A percentile compares a stretch with the other conserved stretches of the same genome.
phyloP scores from a whole-genome alignment of 2,329 filamentous ascomycete species.

The Claviceps humidiphila region DNA sequence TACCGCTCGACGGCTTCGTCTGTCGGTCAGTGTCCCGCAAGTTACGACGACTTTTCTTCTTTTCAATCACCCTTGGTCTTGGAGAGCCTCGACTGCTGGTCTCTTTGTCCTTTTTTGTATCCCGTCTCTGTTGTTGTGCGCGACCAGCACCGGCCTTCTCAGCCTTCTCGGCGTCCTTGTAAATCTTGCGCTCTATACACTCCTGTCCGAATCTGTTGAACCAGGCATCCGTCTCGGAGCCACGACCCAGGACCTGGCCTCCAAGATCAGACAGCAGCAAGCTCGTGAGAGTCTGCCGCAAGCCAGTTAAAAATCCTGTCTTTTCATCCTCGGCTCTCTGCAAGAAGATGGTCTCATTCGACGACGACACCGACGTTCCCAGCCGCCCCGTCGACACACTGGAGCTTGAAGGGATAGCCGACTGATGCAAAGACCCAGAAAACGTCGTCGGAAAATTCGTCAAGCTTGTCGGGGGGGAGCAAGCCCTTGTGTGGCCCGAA shows the following conservation, averaged over 20 bases:
- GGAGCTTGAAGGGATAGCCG: conserved; percentile 29
- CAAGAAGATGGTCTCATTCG: conserved; percentile 52
- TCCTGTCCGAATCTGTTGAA: conserved; percentile 57
- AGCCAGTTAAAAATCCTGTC: conserved; percentile 59
- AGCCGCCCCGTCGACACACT: conserved; percentile 42
- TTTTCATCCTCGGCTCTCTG: conserved; percentile 55
- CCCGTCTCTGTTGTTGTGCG: conserved; percentile 24
- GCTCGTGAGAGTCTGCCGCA: conserved; percentile 70
- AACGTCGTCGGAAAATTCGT: conserved; percentile 42
- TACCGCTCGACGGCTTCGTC: conserved; percentile 25
- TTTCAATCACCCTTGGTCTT: conserved; percentile 43
- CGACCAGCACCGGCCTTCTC: conserved; percentile 37
- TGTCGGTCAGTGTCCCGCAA: conserved; percentile 34
- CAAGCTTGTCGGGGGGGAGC: conserved; percentile 49
- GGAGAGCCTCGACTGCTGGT: conserved; percentile 27
- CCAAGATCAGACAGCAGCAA: conserved; percentile 82
- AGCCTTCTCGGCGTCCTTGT: too few relatives aligned
- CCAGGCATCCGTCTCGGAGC: conserved; percentile 88
- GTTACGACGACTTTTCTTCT: conserved; percentile 57
- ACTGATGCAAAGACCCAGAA: conserved; percentile 28
- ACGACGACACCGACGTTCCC: conserved; percentile 53
- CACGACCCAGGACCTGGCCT: conserved; percentile 70
- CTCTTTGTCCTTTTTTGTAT: conserved; percentile 29
- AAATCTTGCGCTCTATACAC: conserved; percentile 43
- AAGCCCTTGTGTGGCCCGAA: conserved; percentile 43